phyloP scores from a whole-genome alignment of 139 green algal genomes.

The Gonium pectorale region DNA sequence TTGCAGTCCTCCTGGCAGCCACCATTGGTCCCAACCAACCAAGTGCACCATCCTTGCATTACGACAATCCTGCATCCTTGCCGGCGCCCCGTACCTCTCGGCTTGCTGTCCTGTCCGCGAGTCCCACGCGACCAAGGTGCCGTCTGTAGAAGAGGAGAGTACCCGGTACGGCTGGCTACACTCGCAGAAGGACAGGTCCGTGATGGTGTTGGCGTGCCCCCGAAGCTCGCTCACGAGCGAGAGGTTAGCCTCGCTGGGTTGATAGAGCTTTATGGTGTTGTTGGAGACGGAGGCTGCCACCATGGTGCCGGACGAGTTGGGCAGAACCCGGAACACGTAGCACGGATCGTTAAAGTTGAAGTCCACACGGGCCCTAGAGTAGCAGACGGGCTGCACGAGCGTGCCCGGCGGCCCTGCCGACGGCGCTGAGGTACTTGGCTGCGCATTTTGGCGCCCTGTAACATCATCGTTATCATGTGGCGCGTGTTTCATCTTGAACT shows the following conservation, averaged over 20 bases:
- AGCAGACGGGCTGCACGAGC: conserved; percentile 37
- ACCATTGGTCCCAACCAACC: too few relatives aligned
- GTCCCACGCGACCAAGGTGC: conserved; percentile 77
- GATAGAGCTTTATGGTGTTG: conserved; percentile 71
- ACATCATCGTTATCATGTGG: conserved; percentile 23
- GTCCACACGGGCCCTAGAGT: conserved; percentile 52
- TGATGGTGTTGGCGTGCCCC: conserved; percentile 63
- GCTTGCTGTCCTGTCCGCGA: conserved; percentile 53
- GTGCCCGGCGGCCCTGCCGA: not conserved
- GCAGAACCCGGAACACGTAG: conserved; percentile 76
- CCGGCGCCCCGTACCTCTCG: conserved; percentile 51
- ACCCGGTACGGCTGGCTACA: conserved; percentile 56
- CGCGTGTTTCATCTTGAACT: too few relatives aligned
- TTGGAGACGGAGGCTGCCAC: conserved; percentile 70
- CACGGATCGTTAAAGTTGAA: conserved; percentile 66
- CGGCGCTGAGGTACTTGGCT: conserved; percentile 12
- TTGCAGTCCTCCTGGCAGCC: too few relatives aligned
- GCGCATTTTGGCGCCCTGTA: not conserved
- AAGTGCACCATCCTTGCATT: too few relatives aligned
- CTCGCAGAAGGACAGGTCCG: conserved; percentile 59
- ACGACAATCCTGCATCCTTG: too few relatives aligned
- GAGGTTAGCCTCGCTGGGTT: conserved; percentile 41
- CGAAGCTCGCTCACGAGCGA: conserved; percentile 65
- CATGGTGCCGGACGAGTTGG: conserved; percentile 17
- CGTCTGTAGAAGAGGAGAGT: conserved; percentile 71